Evolutionary conservation across 2,329 filamentous ascomycete species (phyloP), one percentile per base, ranked within the genome.

Genomic region (Grosmannia serpens): DNA sequence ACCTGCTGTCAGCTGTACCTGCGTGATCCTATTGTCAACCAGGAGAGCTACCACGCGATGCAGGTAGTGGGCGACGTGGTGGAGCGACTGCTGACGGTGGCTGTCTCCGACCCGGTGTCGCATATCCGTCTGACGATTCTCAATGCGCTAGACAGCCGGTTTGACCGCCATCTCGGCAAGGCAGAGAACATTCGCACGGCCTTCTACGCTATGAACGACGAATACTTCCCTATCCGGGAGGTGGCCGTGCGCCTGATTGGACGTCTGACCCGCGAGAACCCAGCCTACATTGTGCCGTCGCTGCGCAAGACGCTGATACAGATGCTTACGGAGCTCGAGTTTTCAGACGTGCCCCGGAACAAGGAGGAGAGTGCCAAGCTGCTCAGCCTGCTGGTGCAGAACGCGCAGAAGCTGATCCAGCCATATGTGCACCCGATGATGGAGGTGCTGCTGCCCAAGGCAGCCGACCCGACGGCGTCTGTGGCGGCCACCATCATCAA

Each of bases 1-100:
- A 99, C 95, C 6, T 97, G 94, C 73, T 99, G 95, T 68, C 95
- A 99, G 70, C 82, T 99, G 52, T 97, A 97, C 68, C 89, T 97
- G 52, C 86, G 90, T 65, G 95, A 99, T 69, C 94, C 94, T 0
- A 97, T 99, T 64, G 91, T 99, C 67, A 94, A 96, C 66, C 94
- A 99, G 73, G 96, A 92, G 8, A 97, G 94, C 70, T 89, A 92
- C 64, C 94, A 99, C 70, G 92, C 94, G 0, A 89, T 97, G 47
- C 91, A 96, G 69, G 94, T 99, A 31, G 95, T 99, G 52, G 89
- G 92, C 58, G 94, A 99, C 70, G 94, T 99, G 35, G 96, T 99
- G 60, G 91, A 97, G 73, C 96, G 94, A 68, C 82, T 99, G 1
- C 78, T 99, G 62, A 96, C 92, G 0, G 91, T 97, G 46, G 92